These are phyloP conservation scores for Lecanosticta acicola DNA, from an alignment of 2,329 filamentous ascomycete genomes.

Conservation along the genomic window DNA sequence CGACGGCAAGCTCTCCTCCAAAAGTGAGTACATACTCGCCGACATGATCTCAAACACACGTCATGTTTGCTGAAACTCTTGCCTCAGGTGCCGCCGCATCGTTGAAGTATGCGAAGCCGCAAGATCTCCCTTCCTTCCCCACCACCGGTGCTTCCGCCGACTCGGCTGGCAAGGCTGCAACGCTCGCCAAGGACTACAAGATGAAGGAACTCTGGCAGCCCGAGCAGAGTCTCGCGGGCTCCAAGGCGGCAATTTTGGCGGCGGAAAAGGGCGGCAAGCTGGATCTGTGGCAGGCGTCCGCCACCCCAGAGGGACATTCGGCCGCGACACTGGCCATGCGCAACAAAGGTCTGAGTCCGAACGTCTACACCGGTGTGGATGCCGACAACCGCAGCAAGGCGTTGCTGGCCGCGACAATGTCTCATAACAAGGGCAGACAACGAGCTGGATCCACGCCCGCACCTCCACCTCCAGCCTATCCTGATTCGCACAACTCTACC, in stretches of 20 bases:
- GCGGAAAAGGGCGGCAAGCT: conserved; percentile 48
- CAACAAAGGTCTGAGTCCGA: conserved; percentile 44
- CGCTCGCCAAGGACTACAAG: conserved; percentile 56
- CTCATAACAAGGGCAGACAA: conserved; percentile 58
- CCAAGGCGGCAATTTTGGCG: conserved; percentile 69
- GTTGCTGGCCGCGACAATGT: conserved; percentile 68
- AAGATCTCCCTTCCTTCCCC: conserved; percentile 70
- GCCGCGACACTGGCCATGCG: conserved; percentile 65
- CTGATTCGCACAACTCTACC: conserved; percentile 56
- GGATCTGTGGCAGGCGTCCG: conserved; percentile 48
- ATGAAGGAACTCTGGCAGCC: conserved; percentile 59
- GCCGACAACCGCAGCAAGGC: conserved; percentile 58
- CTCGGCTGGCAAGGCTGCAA: conserved; percentile 55
- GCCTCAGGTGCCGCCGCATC: conserved; percentile 53
- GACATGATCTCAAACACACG: not conserved
- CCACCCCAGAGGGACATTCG: conserved; percentile 54
- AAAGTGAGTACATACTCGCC: conserved; percentile 49
- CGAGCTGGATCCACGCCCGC: conserved; percentile 58
- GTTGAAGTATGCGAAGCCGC: conserved; percentile 65
- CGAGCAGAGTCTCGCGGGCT: conserved; percentile 58
- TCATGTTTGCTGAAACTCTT: not conserved
- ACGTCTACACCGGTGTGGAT: conserved; percentile 44
- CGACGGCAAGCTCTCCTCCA: conserved; percentile 53
- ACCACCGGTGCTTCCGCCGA: conserved; percentile 66
- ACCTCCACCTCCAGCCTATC: conserved; percentile 42